Conservation (phyloP, 805 yeast species). For the Vanderwaltozyma verrucispora region DNA sequence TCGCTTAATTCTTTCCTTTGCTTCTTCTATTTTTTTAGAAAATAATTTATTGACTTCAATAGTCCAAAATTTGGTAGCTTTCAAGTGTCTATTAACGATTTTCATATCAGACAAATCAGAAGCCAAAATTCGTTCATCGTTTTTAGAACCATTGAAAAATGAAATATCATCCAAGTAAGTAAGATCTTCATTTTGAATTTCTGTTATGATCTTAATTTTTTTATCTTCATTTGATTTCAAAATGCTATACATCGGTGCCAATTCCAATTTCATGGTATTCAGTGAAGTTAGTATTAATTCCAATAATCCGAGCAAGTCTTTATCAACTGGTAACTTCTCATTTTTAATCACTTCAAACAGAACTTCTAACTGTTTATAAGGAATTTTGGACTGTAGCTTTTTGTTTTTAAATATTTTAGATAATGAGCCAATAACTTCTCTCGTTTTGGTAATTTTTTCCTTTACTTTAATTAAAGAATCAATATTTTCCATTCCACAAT, state of each 20-base stretch:
- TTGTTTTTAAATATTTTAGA: conserved; percentile 8
- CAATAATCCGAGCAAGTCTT: conserved; percentile 8
- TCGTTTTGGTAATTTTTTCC: conserved; percentile 11
- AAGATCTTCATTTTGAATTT: conserved; percentile 2
- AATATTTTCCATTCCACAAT: conserved; percentile 10
- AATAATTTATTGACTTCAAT: neutral
- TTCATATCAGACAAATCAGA: conserved; percentile 21
- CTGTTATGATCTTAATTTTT: conserved; percentile 4
- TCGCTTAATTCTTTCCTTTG: neutral
- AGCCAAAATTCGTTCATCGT: conserved; percentile 27
- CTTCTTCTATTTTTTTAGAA: neutral
- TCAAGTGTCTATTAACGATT: conserved; percentile 6
- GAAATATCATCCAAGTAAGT: conserved; percentile 5
- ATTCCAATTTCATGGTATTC: conserved; percentile 5
- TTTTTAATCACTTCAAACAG: conserved; percentile 3
- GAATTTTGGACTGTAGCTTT: conserved; percentile 3
- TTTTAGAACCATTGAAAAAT: conserved; percentile 22
- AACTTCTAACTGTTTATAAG: conserved; percentile 6
- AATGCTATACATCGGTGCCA: conserved; percentile 9
- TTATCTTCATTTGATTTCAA: conserved; percentile 8
- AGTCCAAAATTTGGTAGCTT: conserved; percentile 9
- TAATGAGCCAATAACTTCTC: conserved; percentile 7
- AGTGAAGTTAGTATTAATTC: conserved; percentile 7
- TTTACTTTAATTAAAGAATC: conserved; percentile 14
- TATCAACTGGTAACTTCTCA: conserved; percentile 17